A percentile compares a stretch with the other conserved stretches of the same genome.
phyloP scores from a whole-genome alignment of 805 yeast species.

The Torulaspora quercuum region DNA sequence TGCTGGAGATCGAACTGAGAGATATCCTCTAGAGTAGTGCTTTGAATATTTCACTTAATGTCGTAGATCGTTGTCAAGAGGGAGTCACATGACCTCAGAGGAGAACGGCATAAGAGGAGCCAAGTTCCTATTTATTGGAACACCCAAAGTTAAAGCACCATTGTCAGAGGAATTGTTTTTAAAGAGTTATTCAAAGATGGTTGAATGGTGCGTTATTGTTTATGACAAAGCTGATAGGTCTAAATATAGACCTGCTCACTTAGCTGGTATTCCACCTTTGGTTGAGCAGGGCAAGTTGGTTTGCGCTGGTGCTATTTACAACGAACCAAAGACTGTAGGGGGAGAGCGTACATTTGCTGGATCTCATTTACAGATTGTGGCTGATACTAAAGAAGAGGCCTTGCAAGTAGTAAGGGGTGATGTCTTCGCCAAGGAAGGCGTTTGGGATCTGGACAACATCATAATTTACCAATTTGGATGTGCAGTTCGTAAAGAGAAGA shows the following conservation, averaged over 20 bases:
- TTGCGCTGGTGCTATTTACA: slow-evolving; percentile 51
- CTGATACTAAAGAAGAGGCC: slow-evolving; percentile 63
- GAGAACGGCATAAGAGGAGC: too few species aligned
- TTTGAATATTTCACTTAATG: too few species aligned
- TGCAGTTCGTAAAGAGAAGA: slow-evolving; percentile 43
- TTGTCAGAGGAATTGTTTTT: too few species aligned
- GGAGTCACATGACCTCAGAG: too few species aligned
- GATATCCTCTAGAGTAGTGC: too few species aligned
- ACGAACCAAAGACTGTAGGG: slow-evolving; percentile 43
- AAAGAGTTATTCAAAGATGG: slow-evolving; percentile 35
- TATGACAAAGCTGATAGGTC: slow-evolving; percentile 63
- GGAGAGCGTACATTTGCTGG: slow-evolving; percentile 58
- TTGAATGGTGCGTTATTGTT: slow-evolving; percentile 66
- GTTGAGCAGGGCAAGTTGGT: slow-evolving; percentile 45
- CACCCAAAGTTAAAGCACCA: too few species aligned
- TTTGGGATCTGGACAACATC: slow-evolving; percentile 71
- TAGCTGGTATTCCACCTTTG: slow-evolving; percentile 44
- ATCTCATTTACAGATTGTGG: slow-evolving; percentile 58
- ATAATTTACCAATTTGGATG: slow-evolving; percentile 54
- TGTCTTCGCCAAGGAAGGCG: slow-evolving; percentile 57
- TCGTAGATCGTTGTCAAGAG: too few species aligned
- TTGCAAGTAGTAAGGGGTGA: slow-evolving; percentile 61
- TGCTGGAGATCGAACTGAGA: too few species aligned
- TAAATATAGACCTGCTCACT: slow-evolving; percentile 50
- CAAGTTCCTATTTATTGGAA: too few species aligned